Base-by-base conservation (phyloP, 2,329 filamentous ascomycete species). In the Fusarium sp. region DNA sequence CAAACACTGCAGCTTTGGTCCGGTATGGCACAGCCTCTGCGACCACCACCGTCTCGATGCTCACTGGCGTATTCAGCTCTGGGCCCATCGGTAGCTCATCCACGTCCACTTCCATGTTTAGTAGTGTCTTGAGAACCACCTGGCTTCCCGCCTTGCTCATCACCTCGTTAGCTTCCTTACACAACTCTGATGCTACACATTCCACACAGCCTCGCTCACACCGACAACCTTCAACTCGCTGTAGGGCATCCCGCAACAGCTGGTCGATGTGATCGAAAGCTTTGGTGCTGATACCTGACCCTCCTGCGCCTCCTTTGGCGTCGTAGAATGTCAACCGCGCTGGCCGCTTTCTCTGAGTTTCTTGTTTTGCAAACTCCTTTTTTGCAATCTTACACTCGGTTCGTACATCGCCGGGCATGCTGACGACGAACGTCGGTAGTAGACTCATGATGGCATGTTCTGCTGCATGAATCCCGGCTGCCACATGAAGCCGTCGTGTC, bases 241-340 rank as follows among this genome's bases (percentile, higher is more conserved):
- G 87, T 41, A 97, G 88, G 0, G 95, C 96, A 79, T 95, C 92
- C 23, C 85, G 85, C 1, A 98, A 87, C 37, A 98, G 85, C 37
- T 93, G 81, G 78, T 98, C 95, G 23, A 98, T 88, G 79, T 97
- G 97, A 78, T 98, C 96, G 79, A 98, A 98, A 0, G 95, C 96
- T 81, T 98, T 98, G 43, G 93, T 94, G 71, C 93, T 95, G 76
- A 98, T 97, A 0, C 97, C 97, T 0, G 91, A 93, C 0, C 96
- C 96, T 50, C 90, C 89, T 0, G 93, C 89, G 0, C 96, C 96
- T 9, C 97, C 97, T 83, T 97, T 98, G 4, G 95, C 93, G 81
- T 98, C 97, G 83, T 98, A 99, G 79, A 99, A 98, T 0, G 95
- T 98, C 57, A 99, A 84, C 1, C 97, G 87, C 0, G 95, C 97